These are phyloP conservation scores for Lantana camara DNA, from an alignment of 257 asterid genomes.

Conservation along the genomic window DNA sequence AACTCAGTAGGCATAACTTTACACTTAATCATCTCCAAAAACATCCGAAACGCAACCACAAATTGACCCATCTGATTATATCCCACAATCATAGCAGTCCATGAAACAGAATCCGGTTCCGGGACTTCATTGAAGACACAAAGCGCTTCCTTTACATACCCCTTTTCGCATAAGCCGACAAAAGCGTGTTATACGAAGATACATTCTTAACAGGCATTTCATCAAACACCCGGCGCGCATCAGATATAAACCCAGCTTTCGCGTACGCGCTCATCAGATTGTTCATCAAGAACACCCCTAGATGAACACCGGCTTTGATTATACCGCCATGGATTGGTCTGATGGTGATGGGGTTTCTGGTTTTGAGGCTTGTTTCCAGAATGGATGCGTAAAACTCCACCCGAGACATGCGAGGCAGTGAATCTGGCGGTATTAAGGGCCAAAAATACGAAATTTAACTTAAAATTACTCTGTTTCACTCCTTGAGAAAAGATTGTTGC, in stretches of 20 bases:
- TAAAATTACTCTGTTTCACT: not conserved
- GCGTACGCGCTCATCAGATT: conserved; percentile 66
- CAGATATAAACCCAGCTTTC: conserved; percentile 46
- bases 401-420: conserved; percentile 24
- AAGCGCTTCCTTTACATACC: conserved; percentile 56
- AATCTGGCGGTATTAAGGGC: conserved; percentile 7
- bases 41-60: conserved; percentile 47
- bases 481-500: not conserved
- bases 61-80: conserved; percentile 54
- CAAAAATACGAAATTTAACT: not conserved
- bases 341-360: conserved; percentile 39
- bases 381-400: conserved; percentile 49
- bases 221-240: conserved; percentile 67
- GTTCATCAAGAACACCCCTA: conserved; percentile 66
- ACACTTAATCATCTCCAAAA: conserved; percentile 58
- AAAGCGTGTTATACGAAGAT: conserved; percentile 73
- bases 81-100: conserved; percentile 88
- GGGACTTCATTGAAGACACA: conserved; percentile 53
- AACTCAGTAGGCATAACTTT: conserved; percentile 61
- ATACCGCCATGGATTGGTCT: conserved; percentile 57
- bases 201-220: conserved; percentile 65
- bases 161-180: conserved; percentile 72
- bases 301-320: conserved; percentile 57
- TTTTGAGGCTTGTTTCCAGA: conserved; percentile 64
- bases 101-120: conserved; percentile 72